These are phyloP conservation scores for Phoma sp. DNA, from an alignment of 2,329 filamentous ascomycete genomes.

Conservation along the genomic window DNA sequence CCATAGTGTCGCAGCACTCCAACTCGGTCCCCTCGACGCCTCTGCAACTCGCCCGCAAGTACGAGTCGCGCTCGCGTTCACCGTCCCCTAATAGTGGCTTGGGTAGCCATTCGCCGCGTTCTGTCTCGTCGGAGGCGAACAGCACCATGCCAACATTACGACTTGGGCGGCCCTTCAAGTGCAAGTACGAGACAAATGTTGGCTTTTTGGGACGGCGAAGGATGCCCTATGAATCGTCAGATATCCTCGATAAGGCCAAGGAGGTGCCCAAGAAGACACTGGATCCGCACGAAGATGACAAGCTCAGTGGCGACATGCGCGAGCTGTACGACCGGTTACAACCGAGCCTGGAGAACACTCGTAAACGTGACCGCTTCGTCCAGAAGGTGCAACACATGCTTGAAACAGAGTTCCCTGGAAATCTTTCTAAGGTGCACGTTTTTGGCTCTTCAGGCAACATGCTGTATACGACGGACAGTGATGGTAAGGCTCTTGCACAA, in stretches of 20 bases:
- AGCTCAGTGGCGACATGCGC: conserved; percentile 81
- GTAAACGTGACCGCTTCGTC: conserved; percentile 77
- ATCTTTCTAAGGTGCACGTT: conserved; percentile 86
- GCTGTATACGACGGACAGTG: conserved; percentile 92
- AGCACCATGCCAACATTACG: conserved; percentile 72
- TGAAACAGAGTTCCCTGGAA: conserved; percentile 89
- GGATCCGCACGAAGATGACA: conserved; percentile 50
- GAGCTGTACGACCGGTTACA: conserved; percentile 84
- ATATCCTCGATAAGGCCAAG: conserved; percentile 75
- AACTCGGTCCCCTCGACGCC: conserved; percentile 94
- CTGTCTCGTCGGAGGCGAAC: conserved; percentile 88
- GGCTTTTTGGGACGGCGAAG: conserved; percentile 76
- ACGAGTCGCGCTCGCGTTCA: conserved; percentile 76
- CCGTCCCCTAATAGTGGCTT: conserved; percentile 78
- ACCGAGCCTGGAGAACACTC: conserved; percentile 79
- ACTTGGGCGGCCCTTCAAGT: conserved; percentile 65
- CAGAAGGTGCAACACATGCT: conserved; percentile 86
- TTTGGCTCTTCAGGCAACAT: conserved; percentile 99
- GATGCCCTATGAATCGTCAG: conserved; percentile 91
- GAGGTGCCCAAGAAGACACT: conserved; percentile 66
- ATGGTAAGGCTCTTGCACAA: conserved; percentile 66
- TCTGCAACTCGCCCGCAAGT: conserved; percentile 83
- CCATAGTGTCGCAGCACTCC: conserved; percentile 70
- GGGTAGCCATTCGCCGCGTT: conserved; percentile 84
- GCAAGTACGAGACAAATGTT: conserved; percentile 88